These are phyloP conservation scores for Hypholoma fasciculare DNA, from an alignment of 768 basidiomycete species.

Conservation along the genomic window DNA sequence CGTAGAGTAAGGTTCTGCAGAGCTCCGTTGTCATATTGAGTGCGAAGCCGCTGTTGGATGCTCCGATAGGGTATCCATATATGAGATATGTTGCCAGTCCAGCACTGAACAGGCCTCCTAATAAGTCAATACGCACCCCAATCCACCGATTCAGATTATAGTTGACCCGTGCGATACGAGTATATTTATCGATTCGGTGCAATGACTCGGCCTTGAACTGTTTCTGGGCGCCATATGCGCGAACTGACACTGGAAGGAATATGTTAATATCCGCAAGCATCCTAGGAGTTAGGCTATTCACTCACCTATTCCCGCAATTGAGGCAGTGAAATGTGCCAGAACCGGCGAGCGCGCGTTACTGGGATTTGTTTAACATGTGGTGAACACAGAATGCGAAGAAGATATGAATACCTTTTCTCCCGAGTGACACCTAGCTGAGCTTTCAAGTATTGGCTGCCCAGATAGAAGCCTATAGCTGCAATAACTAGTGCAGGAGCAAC, in stretches of 20 bases:
- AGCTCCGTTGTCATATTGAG: slow-evolving; percentile 66
- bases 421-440: slow-evolving; percentile 1
- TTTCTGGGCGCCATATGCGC: slow-evolving; percentile 63
- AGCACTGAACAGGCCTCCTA: slow-evolving; percentile 57
- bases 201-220: slow-evolving; percentile 45
- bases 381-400: not conserved
- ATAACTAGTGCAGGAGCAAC: not conserved
- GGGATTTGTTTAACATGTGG: not conserved
- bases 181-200: slow-evolving; percentile 53
- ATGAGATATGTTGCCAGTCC: slow-evolving; percentile 55
- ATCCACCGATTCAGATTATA: slow-evolving; percentile 52
- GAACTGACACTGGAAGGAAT: slow-evolving; percentile 43
- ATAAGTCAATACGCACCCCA: slow-evolving; percentile 51
- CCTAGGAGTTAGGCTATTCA: not conserved
- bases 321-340: slow-evolving; percentile 43
- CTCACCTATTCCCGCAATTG: slow-evolving; percentile 55
- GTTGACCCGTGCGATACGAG: slow-evolving; percentile 42
- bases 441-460: slow-evolving; percentile 3
- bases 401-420: not conserved
- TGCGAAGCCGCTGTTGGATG: slow-evolving; percentile 51
- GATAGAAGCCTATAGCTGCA: not conserved
- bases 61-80: slow-evolving; percentile 31
- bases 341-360: slow-evolving; percentile 28
- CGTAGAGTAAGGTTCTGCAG: slow-evolving; percentile 52
- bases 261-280: not conserved